These are phyloP conservation scores for Condylostoma magnum DNA, from an alignment of 169 alveolate species.

Conservation along the genomic window DNA sequence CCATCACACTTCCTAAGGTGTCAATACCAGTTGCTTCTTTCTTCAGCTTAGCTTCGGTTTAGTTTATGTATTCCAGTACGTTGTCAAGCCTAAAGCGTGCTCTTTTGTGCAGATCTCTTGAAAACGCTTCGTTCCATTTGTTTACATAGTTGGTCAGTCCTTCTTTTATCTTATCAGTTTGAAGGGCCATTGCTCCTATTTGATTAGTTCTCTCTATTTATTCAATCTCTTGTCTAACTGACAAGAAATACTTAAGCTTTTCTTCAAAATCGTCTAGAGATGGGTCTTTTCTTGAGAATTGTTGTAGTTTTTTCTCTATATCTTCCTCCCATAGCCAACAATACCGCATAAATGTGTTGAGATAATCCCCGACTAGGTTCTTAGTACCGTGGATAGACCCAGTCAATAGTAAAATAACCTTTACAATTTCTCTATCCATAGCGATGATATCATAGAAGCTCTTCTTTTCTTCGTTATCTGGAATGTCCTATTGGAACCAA, in stretches of 20 bases:
- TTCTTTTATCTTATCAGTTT: constrained; percentile 66
- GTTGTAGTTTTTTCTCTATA: constrained; percentile 78
- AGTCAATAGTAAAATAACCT: constrained; percentile 89
- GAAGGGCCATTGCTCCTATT: constrained; percentile 85
- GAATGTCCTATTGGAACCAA: constrained; percentile 79
- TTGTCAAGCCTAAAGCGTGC: constrained; percentile 60
- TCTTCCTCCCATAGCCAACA: constrained; percentile 88
- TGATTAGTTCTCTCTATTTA: constrained; percentile 72
- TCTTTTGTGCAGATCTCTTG: constrained; percentile 86
- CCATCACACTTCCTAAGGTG: constrained; percentile 89
- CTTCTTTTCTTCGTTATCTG: constrained; percentile 73
- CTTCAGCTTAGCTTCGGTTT: constrained; percentile 67
- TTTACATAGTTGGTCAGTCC: constrained; percentile 75
- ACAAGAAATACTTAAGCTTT: constrained; percentile 74
- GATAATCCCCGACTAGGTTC: constrained; percentile 81
- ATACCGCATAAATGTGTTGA: constrained; percentile 79
- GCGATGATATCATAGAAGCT: constrained; percentile 93
- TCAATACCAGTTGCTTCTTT: constrained; percentile 89
- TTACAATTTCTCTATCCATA: constrained; percentile 91
- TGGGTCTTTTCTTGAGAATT: constrained; percentile 80
- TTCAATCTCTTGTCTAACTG: constrained; percentile 78
- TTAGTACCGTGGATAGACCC: constrained; percentile 92
- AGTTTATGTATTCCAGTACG: constrained; percentile 58
- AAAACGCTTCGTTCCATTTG: constrained; percentile 85
- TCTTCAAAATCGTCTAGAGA: constrained; percentile 88